Evolutionary conservation across 352 stramenopile genomes (phyloP).

Genomic region (Aphanomyces astaci): DNA sequence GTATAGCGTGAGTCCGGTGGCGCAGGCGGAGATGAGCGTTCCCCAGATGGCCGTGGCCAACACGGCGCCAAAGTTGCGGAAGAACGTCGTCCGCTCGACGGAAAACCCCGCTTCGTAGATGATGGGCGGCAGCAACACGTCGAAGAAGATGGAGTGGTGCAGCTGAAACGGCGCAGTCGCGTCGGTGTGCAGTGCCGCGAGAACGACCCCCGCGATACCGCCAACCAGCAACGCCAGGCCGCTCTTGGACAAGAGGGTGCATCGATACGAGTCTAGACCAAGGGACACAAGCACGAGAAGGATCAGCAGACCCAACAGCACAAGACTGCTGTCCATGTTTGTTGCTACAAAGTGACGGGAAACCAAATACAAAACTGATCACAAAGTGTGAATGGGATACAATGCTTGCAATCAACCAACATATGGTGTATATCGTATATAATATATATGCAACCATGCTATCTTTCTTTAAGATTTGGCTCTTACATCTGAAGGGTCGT

Average conservation of each 20-base stretch:
- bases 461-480: neutral
- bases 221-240: conserved; percentile 11
- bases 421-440: neutral
- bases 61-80: conserved; percentile 14
- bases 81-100: conserved; percentile 7
- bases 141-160: conserved; percentile 11
- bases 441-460: neutral
- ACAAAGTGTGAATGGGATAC: too few relatives aligned
- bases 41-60: conserved; percentile 1
- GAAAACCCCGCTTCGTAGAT: conserved; percentile 20
- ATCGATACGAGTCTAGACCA: neutral
- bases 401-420: too few relatives aligned
- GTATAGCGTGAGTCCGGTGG: conserved; percentile 4
- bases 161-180: neutral
- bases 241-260: conserved; percentile 19
- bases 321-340: neutral
- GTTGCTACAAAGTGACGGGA: neutral
- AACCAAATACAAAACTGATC: too few relatives aligned
- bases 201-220: neutral
- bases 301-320: neutral
- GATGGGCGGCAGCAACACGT: conserved; percentile 12
- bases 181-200: neutral
- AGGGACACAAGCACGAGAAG: conserved; percentile 12
- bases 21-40: conserved; percentile 10
- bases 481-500: neutral